Evolutionary conservation across 2,329 filamentous ascomycete genomes (phyloP).

Genomic region (Colletotrichum godetiae): DNA sequence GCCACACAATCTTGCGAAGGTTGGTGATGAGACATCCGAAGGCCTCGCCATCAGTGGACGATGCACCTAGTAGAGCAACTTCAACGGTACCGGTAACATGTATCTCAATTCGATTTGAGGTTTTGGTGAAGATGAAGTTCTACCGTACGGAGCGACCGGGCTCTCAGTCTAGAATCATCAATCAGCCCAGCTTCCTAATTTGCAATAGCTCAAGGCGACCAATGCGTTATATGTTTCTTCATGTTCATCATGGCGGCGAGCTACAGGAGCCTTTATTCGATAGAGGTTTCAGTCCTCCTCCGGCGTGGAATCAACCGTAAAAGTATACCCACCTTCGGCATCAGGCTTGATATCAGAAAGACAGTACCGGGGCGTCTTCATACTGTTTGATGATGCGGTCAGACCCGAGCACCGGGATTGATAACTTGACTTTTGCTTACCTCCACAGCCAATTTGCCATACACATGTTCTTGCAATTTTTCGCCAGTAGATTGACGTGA

Average conservation of each 20-base stretch:
- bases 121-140: no score
- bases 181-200: no score
- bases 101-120: no score
- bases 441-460: conserved; percentile 30
- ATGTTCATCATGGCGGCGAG: conserved; percentile 27
- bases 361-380: conserved; percentile 21
- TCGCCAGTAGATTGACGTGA: conserved; percentile 1
- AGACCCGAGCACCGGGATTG: not conserved
- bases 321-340: conserved; percentile 1
- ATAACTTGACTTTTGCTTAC: not conserved
- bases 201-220: no score
- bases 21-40: no score
- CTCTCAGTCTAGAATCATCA: no score
- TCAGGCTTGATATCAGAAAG: conserved; percentile 13
- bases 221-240: no score
- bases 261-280: not conserved
- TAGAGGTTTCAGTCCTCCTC: not conserved
- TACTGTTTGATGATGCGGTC: not conserved
- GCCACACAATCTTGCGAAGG: no score
- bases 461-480: conserved; percentile 30
- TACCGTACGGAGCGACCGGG: no score
- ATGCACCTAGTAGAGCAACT: no score
- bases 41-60: no score
- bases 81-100: no score
- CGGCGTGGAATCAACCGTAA: not conserved